These are phyloP conservation scores for Puccinia novopanici DNA, from an alignment of 1,284 basidiomycete genomes.

Conservation along the genomic window DNA sequence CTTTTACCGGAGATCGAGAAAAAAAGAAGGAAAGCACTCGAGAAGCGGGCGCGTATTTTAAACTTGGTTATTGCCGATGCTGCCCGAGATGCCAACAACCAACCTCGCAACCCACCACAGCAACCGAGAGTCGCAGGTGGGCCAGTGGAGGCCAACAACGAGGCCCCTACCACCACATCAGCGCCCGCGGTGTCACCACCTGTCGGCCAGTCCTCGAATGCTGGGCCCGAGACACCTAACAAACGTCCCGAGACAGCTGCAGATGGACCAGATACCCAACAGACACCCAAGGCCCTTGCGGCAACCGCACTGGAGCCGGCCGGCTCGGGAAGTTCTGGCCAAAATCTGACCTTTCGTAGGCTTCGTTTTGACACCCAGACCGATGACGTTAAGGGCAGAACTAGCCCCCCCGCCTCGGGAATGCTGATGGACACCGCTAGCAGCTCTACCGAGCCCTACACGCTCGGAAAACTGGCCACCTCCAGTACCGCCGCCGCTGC, in stretches of 20 bases:
- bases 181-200: background rate
- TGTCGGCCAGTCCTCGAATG: background rate
- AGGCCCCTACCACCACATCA: background rate
- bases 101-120: background rate
- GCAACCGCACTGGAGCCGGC: conserved; percentile 9
- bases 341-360: background rate
- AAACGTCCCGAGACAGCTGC: background rate
- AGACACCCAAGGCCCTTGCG: background rate
- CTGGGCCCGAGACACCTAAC: background rate
- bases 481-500: background rate
- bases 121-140: background rate
- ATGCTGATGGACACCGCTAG: too few relatives aligned
- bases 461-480: background rate
- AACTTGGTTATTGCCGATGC: conserved; percentile 51
- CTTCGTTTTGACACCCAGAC: background rate
- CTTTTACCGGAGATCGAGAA: conserved; percentile 57
- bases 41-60: conserved; percentile 56
- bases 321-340: background rate
- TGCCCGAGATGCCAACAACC: conserved; percentile 19
- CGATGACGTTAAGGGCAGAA: background rate
- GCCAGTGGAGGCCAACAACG: background rate
- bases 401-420: too few relatives aligned
- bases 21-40: conserved; percentile 55
- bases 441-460: background rate
- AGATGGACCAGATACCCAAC: background rate